A percentile compares a stretch with the other conserved stretches of the same genome.
Conservation (phyloP, 2,329 filamentous ascomycete species). For the Aotearoamyces nothofagi region DNA sequence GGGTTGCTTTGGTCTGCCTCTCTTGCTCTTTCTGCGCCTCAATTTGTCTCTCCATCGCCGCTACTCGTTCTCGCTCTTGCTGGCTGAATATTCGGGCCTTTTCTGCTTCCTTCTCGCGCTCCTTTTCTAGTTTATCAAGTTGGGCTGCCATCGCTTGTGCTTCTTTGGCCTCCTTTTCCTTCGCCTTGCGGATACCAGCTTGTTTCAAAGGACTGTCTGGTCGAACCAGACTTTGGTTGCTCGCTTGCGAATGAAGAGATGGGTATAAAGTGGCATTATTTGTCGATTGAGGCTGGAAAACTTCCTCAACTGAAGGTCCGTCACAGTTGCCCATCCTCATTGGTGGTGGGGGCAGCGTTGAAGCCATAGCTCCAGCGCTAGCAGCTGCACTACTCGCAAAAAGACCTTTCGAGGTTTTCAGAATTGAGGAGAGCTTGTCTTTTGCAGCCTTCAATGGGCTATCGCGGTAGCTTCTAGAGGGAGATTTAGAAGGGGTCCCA, state of each 20-base stretch:
- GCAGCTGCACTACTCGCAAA: slow-evolving; percentile 61
- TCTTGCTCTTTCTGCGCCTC: slow-evolving; percentile 38
- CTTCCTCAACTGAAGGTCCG: slow-evolving; percentile 30
- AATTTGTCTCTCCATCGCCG: slow-evolving; percentile 35
- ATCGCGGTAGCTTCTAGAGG: slow-evolving; percentile 43
- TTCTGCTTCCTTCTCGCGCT: slow-evolving; percentile 53
- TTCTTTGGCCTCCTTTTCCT: slow-evolving; percentile 43
- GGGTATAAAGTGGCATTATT: slow-evolving; percentile 24
- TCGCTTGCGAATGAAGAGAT: slow-evolving; percentile 25
- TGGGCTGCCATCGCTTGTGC: slow-evolving; percentile 44
- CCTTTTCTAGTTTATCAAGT: slow-evolving; percentile 48
- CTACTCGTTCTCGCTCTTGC: slow-evolving; percentile 38
- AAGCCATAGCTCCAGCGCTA: slow-evolving; percentile 46
- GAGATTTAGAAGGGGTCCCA: slow-evolving; percentile 30
- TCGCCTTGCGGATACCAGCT: slow-evolving; percentile 47
- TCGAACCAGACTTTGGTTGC: slow-evolving; percentile 12
- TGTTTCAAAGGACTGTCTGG: slow-evolving; percentile 24
- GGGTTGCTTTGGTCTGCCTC: slow-evolving; percentile 20
- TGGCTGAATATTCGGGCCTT: slow-evolving; percentile 45
- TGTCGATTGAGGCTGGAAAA: slow-evolving; percentile 20
- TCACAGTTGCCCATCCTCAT: slow-evolving; percentile 28
- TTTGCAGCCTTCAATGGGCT: slow-evolving; percentile 86
- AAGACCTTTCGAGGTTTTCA: slow-evolving; percentile 75
- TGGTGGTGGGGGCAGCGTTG: slow-evolving; percentile 37
- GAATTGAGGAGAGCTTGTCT: slow-evolving; percentile 78